Evolutionary conservation across 2,329 filamentous ascomycete genomes (phyloP), one percentile per base, ranked within the genome.

Genomic region (Botryosphaeria dothidea): DNA sequence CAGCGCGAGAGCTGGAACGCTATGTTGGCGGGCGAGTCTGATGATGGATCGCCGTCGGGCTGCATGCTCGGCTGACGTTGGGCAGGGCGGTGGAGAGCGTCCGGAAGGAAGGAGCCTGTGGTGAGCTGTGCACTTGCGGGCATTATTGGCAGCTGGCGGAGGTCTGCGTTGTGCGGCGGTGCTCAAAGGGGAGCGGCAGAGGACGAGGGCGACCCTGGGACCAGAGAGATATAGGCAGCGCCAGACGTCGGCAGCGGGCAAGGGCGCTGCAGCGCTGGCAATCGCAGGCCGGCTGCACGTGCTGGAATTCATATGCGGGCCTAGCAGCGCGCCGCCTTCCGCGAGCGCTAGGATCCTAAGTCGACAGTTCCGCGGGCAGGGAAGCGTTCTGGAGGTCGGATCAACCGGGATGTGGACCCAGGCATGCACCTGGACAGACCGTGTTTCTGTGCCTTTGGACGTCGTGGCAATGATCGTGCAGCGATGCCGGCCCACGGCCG

Each of bases 401-500:
- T 60, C 56, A 60, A 60, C 41, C 56, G 56, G 56, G 56, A 60
- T 60, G 56, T 60, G 56, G 56, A 60, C 43, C 56, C 56, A 60
- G 25, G 25, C 19, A 17, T 58, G 54, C 54, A 58, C 23, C 54
- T 45, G 25, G 56, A 34, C 56, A 46, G 38, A 38, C 56, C 56
- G 43, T 60, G 56, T 29, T 45, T 60, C 38, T 46, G 56, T 60
- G 56, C 56, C 43, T 46, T 38, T 46, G 25, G 41, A 60, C 56
- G 41, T 60, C 38, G 56, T 60, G 52, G 52, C 52, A 23, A 19
- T 43, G 52, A 43, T 57, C 36, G 56, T 60, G 56, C 56, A 60
- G 56, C 56, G 56, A 31, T 34, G 56, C 41, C 41, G 56, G 56
- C 56, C 56, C 34, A 21, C 95, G 0, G 95, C 98, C 78, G 84